Evolutionary conservation across 768 basidiomycete species (phyloP), one percentile per base, ranked within the genome.

Genomic region (Hericium coralloides): DNA sequence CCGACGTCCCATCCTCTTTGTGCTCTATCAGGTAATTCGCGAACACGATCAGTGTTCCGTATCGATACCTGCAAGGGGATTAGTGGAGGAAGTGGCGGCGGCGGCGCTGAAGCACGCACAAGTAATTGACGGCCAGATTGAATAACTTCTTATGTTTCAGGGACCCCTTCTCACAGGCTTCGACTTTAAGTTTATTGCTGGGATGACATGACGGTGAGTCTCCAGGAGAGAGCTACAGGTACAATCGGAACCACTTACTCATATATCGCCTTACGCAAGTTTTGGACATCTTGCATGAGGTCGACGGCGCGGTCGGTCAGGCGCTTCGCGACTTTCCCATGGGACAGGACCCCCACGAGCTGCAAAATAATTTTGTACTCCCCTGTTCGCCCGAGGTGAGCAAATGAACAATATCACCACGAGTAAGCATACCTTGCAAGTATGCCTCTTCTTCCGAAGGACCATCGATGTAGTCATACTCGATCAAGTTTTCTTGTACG

Each of bases 331-430:
- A 85, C 74, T 70, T 98, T 98, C 18, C 97, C 95, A 64, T 95
- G 81, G 8, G 90, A 89, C 31, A 98, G 79, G 12, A 98, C 87
- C 4, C 92, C 87, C 49, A 97, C 92, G 56, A 99, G 86, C 60
- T 95, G 93, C 43, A 99, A 73, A 60, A 98, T 97, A 3, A 87
- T 90, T 76, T 98, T 98, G 76, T 98, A 99, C 65, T 98, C 95
- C 39, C 95, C 95, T 95, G 15, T 23, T 25, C 26, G 6, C 57
- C 47, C 49, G 17, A 8, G 52, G 45, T 43, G 10, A 54, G 18
- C 36, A 37, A 8, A 54, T 22, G 9, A 39, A 48, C 25, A 14
- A 23, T 9, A 43, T 43, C 18, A 2, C 41, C 43, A 49, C 53
- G 53, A 41, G 45, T 15, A 36, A 39, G 23, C 67, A 37, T 65